A percentile compares a stretch with the other conserved stretches of the same genome.
These are phyloP conservation scores for Nothopassalora personata DNA, from an alignment of 2,329 filamentous ascomycete species.

Conservation along the genomic window DNA sequence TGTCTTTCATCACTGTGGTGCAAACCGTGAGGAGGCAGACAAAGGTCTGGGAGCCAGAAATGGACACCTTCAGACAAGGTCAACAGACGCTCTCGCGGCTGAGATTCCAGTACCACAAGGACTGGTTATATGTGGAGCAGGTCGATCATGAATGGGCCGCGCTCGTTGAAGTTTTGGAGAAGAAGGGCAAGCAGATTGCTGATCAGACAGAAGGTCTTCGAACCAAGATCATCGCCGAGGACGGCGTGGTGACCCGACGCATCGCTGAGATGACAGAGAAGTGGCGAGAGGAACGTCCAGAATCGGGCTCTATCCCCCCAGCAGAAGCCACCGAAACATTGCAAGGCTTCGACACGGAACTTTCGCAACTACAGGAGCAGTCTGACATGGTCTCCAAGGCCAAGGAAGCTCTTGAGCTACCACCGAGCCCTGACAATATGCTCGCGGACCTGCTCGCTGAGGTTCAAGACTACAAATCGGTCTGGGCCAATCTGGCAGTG, in stretches of 20 bases:
- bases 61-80: conserved; percentile 92
- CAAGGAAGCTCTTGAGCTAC: conserved; percentile 91
- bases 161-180: conserved; percentile 81
- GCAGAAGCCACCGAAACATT: conserved; percentile 81
- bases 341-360: conserved; percentile 73
- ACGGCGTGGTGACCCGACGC: conserved; percentile 83
- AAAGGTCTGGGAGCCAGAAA: conserved; percentile 88
- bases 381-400: conserved; percentile 92
- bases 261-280: conserved; percentile 77
- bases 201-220: conserved; percentile 93
- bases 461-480: conserved; percentile 96
- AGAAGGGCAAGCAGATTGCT: conserved; percentile 91
- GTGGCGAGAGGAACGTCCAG: conserved; percentile 96
- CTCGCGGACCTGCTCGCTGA: conserved; percentile 85
- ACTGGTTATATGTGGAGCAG: conserved; percentile 95
- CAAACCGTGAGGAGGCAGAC: conserved; percentile 94
- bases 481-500: conserved; percentile 91
- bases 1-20: conserved; percentile 96
- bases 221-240: conserved; percentile 91
- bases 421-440: conserved; percentile 71
- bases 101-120: conserved; percentile 84
- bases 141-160: conserved; percentile 95
- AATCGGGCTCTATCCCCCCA: conserved; percentile 88
- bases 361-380: conserved; percentile 79
- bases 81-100: conserved; percentile 88